Percentiles rank a stretch among this genome's conserved stretches.
phyloP scores from a whole-genome alignment of 1,284 basidiomycete genomes.

The Boletus semigastroideus region DNA sequence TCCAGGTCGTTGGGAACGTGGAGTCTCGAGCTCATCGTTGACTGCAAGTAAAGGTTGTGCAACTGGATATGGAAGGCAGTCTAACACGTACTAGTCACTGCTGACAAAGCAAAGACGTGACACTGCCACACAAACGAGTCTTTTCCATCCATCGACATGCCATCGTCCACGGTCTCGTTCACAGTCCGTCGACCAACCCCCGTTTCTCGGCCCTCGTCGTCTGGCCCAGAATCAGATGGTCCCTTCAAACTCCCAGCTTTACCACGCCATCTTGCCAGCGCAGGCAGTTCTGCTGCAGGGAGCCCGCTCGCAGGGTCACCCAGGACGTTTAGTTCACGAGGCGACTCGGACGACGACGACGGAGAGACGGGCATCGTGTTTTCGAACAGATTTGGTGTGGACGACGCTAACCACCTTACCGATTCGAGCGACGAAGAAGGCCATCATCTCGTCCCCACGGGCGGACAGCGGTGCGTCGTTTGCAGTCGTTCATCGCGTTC shows the following conservation, averaged over 20 bases:
- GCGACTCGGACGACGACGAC: conserved; percentile 27
- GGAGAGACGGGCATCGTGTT: conserved; percentile 30
- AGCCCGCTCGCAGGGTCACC: conserved; percentile 57
- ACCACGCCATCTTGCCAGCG: conserved; percentile 44
- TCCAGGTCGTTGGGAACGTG: conserved; percentile 18
- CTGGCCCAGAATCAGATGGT: conserved; percentile 56
- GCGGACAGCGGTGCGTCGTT: conserved; percentile 73
- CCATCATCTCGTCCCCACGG: conserved; percentile 65
- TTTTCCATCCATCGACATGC: background rate
- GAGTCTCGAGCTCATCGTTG: conserved; percentile 12
- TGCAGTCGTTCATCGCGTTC: background rate
- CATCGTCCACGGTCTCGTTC: conserved; percentile 60
- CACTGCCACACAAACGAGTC: too few relatives aligned
- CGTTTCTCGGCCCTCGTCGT: conserved; percentile 55
- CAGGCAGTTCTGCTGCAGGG: conserved; percentile 44
- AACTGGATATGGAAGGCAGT: too few relatives aligned
- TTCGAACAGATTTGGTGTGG: conserved; percentile 14
- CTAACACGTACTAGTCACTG: too few relatives aligned
- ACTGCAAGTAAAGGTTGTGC: background rate
- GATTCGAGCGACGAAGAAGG: conserved; percentile 64
- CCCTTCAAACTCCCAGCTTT: conserved; percentile 59
- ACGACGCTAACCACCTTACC: conserved; percentile 28
- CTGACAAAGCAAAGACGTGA: too few relatives aligned
- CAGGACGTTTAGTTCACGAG: conserved; percentile 43
- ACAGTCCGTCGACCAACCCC: conserved; percentile 71